Base-by-base conservation (phyloP, 1,284 basidiomycete species). In the Cutaneotrichosporon sp. region DNA sequence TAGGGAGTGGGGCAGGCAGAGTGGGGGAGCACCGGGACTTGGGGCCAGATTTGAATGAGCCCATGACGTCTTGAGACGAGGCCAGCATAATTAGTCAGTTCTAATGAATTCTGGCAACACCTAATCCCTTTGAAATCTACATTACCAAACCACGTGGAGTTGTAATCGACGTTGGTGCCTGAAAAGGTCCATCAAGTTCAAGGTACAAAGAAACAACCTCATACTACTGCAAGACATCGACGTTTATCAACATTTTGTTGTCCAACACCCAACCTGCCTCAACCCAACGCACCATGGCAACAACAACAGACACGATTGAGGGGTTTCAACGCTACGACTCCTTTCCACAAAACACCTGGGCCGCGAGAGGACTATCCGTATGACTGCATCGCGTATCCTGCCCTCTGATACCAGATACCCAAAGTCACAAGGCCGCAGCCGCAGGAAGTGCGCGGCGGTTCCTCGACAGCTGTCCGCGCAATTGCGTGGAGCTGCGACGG, bases 401-500 rank as follows among this genome's bases (percentile, higher is more conserved):
- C 11, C 2, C 16, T 27, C 53, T 56, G 34, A 54, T 39, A 7
- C 16, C 42, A 64, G 63, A 44, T 45, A 5, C 65, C 65, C 11
- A 55, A 54, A 4, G 55, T 66, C 35, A 44, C n/a, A n/a, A n/a
- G n/a, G n/a, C n/a, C 49, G 1, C 56, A 52, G 4, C 24, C 59
- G 4, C 47, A 54, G 31, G 65, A 66, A 34, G 47, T 66, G 1
- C 54, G 63, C 46, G 61, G 60, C 19, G 62, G 62, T 12, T 61
- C 57, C 42, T 39, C 56, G 11, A 59, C 62, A 50, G 57, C 54
- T 31, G 58, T 68, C 9, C 39, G 61, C 32, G 43, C 48, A 17
- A 42, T 66, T 3, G 64, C 62, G 20, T 68, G 61, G 57, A 62
- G 55, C 19, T 58, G 57, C 19, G 66, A 68, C 47, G 66, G 66